Percentiles rank a stretch among this genome's conserved stretches.
These are phyloP conservation scores for Fusarium robinianum DNA, from an alignment of 2,329 filamentous ascomycete genomes.

Conservation along the genomic window DNA sequence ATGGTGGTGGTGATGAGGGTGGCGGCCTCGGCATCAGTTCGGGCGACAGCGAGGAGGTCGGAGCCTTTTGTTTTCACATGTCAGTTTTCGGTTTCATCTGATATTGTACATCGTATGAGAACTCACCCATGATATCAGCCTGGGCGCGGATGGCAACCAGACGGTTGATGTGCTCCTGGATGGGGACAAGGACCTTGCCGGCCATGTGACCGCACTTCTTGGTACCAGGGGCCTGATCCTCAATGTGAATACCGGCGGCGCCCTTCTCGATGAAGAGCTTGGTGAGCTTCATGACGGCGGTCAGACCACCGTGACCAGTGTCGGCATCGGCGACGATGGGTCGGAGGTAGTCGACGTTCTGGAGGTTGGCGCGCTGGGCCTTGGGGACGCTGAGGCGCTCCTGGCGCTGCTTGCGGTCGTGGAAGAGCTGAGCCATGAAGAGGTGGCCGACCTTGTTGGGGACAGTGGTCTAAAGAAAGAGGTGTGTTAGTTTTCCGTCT, in stretches of 20 bases:
- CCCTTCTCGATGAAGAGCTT: constrained; percentile 97
- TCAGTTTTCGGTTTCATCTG: constrained; percentile 24
- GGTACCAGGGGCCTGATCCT: constrained; percentile 96
- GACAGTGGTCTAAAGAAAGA: constrained; percentile 89
- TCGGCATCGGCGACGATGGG: constrained; percentile 97
- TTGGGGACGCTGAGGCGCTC: constrained; percentile 82
- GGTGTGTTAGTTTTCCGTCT: no score
- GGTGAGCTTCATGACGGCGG: constrained; percentile 99
- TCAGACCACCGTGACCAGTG: constrained; percentile 94
- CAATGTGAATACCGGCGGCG: constrained; percentile 96
- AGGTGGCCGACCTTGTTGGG: constrained; percentile 98
- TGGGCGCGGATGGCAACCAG: constrained; percentile 95
- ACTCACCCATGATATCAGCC: constrained; percentile 92
- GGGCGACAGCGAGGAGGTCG: constrained; percentile 87
- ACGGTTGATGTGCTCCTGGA: constrained; percentile 97
- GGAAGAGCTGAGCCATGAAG: constrained; percentile 98
- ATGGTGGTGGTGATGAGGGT: constrained; percentile 97
- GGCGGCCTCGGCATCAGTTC: constrained; percentile 96
- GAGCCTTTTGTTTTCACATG: constrained; percentile 55
- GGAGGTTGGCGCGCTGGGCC: constrained; percentile 69
- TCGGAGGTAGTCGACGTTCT: constrained; percentile 90
- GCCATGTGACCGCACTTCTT: constrained; percentile 99
- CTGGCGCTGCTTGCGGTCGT: constrained; percentile 98
- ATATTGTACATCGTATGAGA: constrained; percentile 8
- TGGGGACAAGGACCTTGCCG: constrained; percentile 95